Base-by-base conservation (phyloP, 2,329 filamentous ascomycete species). In the Penicillium psychrosexuale region DNA sequence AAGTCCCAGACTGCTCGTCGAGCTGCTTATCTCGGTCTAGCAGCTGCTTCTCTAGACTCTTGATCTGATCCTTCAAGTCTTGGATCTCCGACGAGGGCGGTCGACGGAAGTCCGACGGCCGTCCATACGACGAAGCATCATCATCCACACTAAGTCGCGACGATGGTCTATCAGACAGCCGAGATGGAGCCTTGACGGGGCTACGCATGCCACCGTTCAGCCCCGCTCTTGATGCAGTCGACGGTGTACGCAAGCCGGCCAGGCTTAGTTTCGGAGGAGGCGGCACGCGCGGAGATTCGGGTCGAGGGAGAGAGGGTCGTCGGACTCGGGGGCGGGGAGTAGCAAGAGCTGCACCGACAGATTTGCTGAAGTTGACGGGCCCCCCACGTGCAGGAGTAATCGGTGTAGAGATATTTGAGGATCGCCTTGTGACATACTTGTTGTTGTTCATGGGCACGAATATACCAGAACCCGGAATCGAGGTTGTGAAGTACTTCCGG, bases 361-460 rank as follows among this genome's bases (percentile, higher is more conserved):
- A 95, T 73, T 95, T 90, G 69, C 91, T 94, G 76, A 97, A 94
- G 69, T 92, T 92, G 52, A 88, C 82, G 47, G 90, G 63, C 64
- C 87, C 83, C 3, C 87, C 84, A 30, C 88, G 79, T 17, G 81
- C 80, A 30, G 84, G 84, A n/a, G 86, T 85, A 3, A 84, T 84
- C 5, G 91, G 89, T 1, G 88, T 91, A 51, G 82, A 22, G 80
- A 62, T 61, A 27, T 56, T 61, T 82, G 84, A 66, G 17, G 61
- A 61, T 47, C 83, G 69, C 84, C 87, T 72, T 83, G 89, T 68
- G 82, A 76, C 71, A 58, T 75, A 76, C 61, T 74, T 81, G 33
- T 90, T 90, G 72, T 95, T 94, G 71, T 87, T 84, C 15, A 94
- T 78, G 3, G 94, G 94, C 13, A 99, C 82, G 70, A 99, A 99